Percentiles rank a stretch among this genome's conserved stretches.
Evolutionary conservation across 768 basidiomycete genomes (phyloP).

Genomic region (Russula sp.): DNA sequence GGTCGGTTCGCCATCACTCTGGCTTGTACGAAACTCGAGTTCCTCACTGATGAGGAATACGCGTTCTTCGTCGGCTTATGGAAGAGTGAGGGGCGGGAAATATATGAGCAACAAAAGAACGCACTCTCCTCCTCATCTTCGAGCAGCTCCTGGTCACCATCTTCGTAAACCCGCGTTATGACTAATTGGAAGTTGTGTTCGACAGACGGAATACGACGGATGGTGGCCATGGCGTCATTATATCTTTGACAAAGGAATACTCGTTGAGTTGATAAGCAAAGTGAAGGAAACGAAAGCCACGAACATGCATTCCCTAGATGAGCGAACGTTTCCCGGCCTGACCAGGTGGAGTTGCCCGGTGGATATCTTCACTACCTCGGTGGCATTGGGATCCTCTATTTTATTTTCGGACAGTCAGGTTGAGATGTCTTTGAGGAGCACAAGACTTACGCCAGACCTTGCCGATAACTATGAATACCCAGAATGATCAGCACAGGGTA

Average conservation of each 20-base stretch:
- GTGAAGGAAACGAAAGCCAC: slow-evolving; percentile 35
- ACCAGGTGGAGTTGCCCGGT: slow-evolving; percentile 89
- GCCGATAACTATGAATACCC: slow-evolving; percentile 54
- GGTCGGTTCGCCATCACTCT: slow-evolving; percentile 71
- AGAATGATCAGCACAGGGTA: slow-evolving; percentile 32
- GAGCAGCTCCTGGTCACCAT: slow-evolving; percentile 90
- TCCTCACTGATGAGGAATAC: slow-evolving; percentile 89
- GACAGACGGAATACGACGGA: slow-evolving; percentile 74
- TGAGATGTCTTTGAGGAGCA: slow-evolving; percentile 16
- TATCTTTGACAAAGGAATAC: slow-evolving; percentile 52
- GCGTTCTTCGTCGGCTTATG: slow-evolving; percentile 86
- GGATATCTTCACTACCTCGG: slow-evolving; percentile 93
- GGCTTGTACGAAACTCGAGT: slow-evolving; percentile 77
- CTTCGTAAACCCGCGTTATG: slow-evolving; percentile 94
- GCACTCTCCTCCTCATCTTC: slow-evolving; percentile 91
- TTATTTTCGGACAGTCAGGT: slow-evolving; percentile 32
- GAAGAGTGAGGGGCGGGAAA: slow-evolving; percentile 16
- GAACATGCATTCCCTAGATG: slow-evolving; percentile 96
- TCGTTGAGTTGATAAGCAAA: slow-evolving; percentile 2
- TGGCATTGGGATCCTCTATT: slow-evolving; percentile 88
- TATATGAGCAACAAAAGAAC: slow-evolving; percentile 31
- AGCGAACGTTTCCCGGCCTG: slow-evolving; percentile 85
- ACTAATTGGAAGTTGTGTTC: slow-evolving; percentile 88
- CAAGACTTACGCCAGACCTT: slow-evolving; percentile 88
- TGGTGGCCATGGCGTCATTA: slow-evolving; percentile 92